Conservation (phyloP, 129 eudicot genomes). For the Arctium lappa region DNA sequence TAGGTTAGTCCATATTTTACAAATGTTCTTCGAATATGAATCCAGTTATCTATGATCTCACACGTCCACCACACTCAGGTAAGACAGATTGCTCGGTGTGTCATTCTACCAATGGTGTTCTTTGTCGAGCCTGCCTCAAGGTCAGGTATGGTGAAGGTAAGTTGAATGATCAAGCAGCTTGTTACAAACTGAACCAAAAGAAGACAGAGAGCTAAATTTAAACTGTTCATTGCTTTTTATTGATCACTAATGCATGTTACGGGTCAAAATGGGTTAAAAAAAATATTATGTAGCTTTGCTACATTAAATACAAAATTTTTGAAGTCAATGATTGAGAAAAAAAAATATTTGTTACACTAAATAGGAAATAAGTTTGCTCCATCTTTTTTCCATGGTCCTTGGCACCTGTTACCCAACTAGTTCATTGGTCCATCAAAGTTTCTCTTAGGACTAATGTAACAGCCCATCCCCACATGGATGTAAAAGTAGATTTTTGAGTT, state of each 20-base stretch:
- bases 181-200: not conserved
- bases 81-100: conserved; percentile 81
- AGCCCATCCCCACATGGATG: too few relatives aligned
- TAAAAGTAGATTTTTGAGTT: not conserved
- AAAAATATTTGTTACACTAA: too few relatives aligned
- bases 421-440: too few relatives aligned
- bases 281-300: too few relatives aligned
- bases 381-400: too few relatives aligned
- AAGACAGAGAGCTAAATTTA: not conserved
- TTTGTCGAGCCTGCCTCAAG: conserved; percentile 80
- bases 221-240: not conserved
- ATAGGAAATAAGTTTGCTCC: not conserved
- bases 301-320: not conserved
- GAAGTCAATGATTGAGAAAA: too few relatives aligned
- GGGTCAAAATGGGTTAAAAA: too few relatives aligned
- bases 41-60: not conserved
- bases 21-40: not conserved
- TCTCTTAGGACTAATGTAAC: too few relatives aligned
- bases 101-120: conserved; percentile 61
- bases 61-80: conserved; percentile 34
- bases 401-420: too few relatives aligned
- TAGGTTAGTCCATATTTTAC: conserved; percentile 39
- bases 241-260: not conserved
- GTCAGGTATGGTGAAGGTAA: conserved; percentile 77
- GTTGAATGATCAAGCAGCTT: conserved; percentile 7